Percentiles rank a stretch among this genome's conserved stretches.
Evolutionary conservation across 345 rosid genomes (phyloP).

Genomic region (Mallotus nudiflorus): DNA sequence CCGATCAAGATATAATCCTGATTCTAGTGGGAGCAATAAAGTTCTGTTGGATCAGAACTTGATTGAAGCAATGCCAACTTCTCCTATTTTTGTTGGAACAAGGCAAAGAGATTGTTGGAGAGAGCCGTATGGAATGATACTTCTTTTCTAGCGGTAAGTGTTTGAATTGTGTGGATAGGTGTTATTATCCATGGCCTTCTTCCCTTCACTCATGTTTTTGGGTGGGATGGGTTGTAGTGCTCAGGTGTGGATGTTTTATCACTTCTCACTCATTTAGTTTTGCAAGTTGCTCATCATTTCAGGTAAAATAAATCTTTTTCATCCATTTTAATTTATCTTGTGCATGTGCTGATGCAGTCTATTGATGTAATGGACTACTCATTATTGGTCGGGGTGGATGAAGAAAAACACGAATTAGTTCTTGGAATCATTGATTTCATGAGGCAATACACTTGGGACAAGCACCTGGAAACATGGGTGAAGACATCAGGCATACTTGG

Average conservation of each 20-base stretch:
- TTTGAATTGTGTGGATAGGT: not conserved
- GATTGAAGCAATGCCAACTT: constrained; percentile 97
- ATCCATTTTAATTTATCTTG: constrained; percentile 9
- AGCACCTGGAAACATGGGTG: constrained; percentile 95
- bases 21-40: constrained; percentile 83
- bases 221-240: not conserved
- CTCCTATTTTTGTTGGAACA: constrained; percentile 91
- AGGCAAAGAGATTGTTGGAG: constrained; percentile 86
- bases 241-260: not conserved
- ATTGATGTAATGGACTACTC: constrained; percentile 98
- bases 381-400: constrained; percentile 88
- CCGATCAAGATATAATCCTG: constrained; percentile 86
- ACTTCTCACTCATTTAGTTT: not conserved
- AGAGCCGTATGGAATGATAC: constrained; percentile 99
- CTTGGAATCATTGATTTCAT: constrained; percentile 94
- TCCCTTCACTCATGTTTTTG: not conserved
- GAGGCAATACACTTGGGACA: constrained; percentile 99
- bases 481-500: constrained; percentile 91
- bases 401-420: constrained; percentile 78
- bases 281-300: not conserved
- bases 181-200: not conserved
- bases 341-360: constrained; percentile 49
- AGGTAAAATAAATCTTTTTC: not conserved
- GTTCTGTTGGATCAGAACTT: constrained; percentile 96
- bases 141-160: constrained; percentile 88